Evolutionary conservation across 1,139 yeast genomes (phyloP), one percentile per base, ranked within the genome.

Genomic region (Magnusiomyces magnusii): DNA sequence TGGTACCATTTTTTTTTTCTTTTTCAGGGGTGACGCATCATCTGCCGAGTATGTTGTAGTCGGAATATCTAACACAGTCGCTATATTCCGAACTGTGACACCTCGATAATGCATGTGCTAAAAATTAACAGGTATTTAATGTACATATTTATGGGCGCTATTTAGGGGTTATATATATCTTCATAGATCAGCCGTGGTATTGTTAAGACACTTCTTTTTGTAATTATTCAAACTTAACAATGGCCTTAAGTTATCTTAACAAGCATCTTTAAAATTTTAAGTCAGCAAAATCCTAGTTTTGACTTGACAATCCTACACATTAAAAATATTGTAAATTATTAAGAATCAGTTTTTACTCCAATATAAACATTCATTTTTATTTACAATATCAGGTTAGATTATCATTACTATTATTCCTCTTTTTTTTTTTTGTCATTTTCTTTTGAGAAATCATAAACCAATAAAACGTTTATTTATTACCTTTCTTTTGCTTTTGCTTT

Each of bases 241-340:
- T 76, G 1, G 86, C 73, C 65, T 83, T 84, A 2, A 95, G 91
- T 69, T 89, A 91, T 65, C 99, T 78, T 13, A 31, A 31, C 36
- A 31, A 31, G n/a, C n/a, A n/a, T n/a, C n/a, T n/a, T n/a, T n/a
- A n/a, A n/a, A n/a, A n/a, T n/a, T n/a, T n/a, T n/a, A n/a, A n/a
- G n/a, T n/a, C n/a, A n/a, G n/a, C n/a, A n/a, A n/a, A n/a, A 31
- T 7, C 36, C 13, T 7, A 31, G 13, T 7, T 31, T 31, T 13
- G 13, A 7, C 36, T 31, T 7, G 13, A 7, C 13, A 31, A 31
- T 7, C 36, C 36, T 31, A 31, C 13, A 13, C 36, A 31, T 13
- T 31, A 7, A 31, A 31, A 31, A 31, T 31, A 13, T 31, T 13
- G 36, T 31, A 7, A 31, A 31, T 31, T 31, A 7, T 13, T 31